These are phyloP conservation scores for Scedosporium boydii DNA, from an alignment of 2,329 filamentous ascomycete genomes.

Conservation along the genomic window DNA sequence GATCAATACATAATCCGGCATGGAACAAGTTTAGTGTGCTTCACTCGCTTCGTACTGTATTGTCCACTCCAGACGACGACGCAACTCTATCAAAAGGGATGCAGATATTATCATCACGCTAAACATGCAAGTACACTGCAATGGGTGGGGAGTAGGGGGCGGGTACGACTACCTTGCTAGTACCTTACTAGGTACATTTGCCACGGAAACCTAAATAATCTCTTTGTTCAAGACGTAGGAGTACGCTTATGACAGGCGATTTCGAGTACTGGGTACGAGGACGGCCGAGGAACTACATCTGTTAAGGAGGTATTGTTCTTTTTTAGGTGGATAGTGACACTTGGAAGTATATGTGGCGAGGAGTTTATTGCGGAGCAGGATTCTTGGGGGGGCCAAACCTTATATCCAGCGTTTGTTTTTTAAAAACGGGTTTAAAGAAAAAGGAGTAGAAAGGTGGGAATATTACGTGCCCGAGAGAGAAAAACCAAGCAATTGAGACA, in stretches of 20 bases:
- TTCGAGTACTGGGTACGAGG: neutral
- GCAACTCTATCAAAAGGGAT: neutral
- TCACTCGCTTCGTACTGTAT: neutral
- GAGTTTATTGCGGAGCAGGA: neutral
- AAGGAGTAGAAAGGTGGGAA: neutral
- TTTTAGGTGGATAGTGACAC: neutral
- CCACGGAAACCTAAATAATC: neutral
- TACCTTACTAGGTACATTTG: neutral
- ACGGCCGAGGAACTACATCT: neutral
- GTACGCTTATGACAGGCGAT: neutral
- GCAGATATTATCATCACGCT: conserved; percentile 1
- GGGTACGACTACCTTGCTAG: neutral
- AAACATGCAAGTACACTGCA: neutral
- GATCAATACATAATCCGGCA: neutral
- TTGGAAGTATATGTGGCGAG: neutral
- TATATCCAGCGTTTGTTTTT: neutral
- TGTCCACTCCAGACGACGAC: neutral
- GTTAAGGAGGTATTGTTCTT: too few species aligned
- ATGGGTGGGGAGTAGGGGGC: neutral
- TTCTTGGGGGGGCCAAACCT: neutral
- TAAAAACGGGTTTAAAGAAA: neutral
- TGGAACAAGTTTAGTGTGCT: neutral
- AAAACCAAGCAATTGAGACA: neutral
- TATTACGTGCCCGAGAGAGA: neutral
- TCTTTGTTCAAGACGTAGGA: neutral